A percentile compares a stretch with the other conserved stretches of the same genome.
These are phyloP conservation scores for Pugionium cornutum DNA, from an alignment of 345 rosid genomes.

Conservation along the genomic window DNA sequence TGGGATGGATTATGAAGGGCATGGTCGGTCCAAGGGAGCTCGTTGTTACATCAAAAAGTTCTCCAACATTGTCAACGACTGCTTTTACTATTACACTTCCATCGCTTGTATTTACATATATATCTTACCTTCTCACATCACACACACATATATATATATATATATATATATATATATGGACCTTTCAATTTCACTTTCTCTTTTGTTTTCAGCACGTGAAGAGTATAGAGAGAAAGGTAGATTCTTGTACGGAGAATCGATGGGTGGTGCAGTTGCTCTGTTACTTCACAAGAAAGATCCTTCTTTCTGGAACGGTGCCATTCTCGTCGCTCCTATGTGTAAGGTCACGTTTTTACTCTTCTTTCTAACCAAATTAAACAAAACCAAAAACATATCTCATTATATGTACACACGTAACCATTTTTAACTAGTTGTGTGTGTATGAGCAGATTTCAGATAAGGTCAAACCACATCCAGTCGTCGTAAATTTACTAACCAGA, in stretches of 20 bases:
- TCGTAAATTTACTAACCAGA: conserved; percentile 69
- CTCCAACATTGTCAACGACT: conserved; percentile 67
- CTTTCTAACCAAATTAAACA: no score
- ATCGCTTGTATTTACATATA: conserved; percentile 35
- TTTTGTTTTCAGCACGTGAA: conserved; percentile 50
- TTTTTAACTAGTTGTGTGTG: no score
- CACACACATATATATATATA: no score
- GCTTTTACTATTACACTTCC: conserved; percentile 74
- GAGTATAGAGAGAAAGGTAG: conserved; percentile 73
- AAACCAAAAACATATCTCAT: not conserved
- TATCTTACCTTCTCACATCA: no score
- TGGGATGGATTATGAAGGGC: conserved; percentile 95
- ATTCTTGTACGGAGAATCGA: conserved; percentile 95
- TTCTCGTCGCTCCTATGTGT: conserved; percentile 98
- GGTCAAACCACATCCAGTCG: conserved; percentile 87
- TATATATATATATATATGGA: no score
- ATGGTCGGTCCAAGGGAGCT: conserved; percentile 82
- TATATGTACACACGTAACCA: no score
- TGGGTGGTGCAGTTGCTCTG: conserved; percentile 97
- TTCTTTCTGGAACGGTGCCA: conserved; percentile 78
- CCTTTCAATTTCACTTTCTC: no score
- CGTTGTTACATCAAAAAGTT: conserved; percentile 98
- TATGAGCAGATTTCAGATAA: conserved; percentile 84
- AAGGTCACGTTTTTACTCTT: conserved; percentile 51
- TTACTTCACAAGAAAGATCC: conserved; percentile 84